Percentiles rank a stretch among this genome's conserved stretches.
Conservation (phyloP, 2,329 filamentous ascomycete species). For the Elsinoe arachidis region DNA sequence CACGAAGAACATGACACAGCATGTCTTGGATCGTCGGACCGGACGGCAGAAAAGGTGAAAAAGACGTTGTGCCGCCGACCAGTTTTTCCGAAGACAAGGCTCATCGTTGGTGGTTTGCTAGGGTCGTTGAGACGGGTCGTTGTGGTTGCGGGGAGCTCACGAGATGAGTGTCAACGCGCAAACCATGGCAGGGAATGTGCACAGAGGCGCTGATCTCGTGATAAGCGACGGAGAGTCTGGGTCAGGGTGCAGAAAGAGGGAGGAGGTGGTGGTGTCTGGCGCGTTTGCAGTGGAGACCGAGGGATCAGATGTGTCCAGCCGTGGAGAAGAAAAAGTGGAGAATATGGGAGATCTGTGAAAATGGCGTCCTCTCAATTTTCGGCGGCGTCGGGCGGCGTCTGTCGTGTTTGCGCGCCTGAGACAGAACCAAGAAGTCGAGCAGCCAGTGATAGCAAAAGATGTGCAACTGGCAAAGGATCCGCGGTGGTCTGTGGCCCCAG, state of each 20-base stretch:
- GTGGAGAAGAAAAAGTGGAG: background rate
- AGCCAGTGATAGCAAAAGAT: background rate
- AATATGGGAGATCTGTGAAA: background rate
- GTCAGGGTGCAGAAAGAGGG: background rate
- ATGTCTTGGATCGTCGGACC: constrained; percentile 3
- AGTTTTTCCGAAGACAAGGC: constrained; percentile 3
- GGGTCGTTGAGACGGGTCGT: background rate
- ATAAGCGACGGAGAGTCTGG: background rate
- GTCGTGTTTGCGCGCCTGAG: constrained; percentile 8
- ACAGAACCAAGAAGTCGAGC: background rate
- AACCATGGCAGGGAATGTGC: background rate
- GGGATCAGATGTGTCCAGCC: background rate
- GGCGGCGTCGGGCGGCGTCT: constrained; percentile 5
- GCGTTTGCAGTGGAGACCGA: background rate
- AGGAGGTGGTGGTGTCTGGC: background rate
- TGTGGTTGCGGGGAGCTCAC: background rate
- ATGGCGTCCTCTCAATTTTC: background rate
- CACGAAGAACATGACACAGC: constrained; percentile 2
- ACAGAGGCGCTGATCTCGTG: background rate
- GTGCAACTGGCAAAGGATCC: background rate
- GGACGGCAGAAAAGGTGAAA: background rate
- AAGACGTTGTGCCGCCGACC: background rate
- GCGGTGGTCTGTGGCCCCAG: constrained; percentile 3
- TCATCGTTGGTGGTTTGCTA: background rate
- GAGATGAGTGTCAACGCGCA: background rate